These are phyloP conservation scores for Phaeosphaeria sp. DNA, from an alignment of 2,329 filamentous ascomycete genomes.

Conservation along the genomic window DNA sequence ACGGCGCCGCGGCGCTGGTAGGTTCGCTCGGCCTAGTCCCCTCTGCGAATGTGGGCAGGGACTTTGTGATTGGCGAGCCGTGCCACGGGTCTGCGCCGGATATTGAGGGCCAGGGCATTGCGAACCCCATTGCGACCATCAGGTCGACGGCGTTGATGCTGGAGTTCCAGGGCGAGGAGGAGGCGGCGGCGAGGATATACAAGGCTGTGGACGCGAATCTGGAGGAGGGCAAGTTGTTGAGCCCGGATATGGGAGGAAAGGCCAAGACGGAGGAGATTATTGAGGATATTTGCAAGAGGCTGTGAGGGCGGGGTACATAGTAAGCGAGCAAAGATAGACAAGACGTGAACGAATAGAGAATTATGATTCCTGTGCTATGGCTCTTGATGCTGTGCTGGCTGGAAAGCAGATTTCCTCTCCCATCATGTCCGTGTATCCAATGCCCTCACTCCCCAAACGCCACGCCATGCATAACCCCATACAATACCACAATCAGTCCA, in stretches of 20 bases:
- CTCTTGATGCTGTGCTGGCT: background rate
- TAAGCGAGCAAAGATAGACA: background rate
- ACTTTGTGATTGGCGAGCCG: constrained; percentile 95
- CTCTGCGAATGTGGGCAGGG: constrained; percentile 91
- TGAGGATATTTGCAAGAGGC: constrained; percentile 80
- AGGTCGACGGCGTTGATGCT: constrained; percentile 93
- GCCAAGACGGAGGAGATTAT: constrained; percentile 87
- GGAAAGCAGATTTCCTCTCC: background rate
- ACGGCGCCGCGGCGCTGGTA: constrained; percentile 92
- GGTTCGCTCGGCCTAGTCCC: constrained; percentile 92
- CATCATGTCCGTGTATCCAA: background rate
- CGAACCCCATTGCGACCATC: constrained; percentile 95
- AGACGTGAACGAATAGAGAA: background rate
- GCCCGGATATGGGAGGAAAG: constrained; percentile 87
- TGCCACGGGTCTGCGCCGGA: constrained; percentile 97
- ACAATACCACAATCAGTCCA: constrained; percentile 16
- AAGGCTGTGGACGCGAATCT: constrained; percentile 89
- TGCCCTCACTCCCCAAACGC: background rate
- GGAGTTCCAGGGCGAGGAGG: constrained; percentile 88
- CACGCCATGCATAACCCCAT: background rate
- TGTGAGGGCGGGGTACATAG: constrained; percentile 60
- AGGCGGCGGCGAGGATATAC: constrained; percentile 88
- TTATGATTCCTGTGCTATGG: background rate
- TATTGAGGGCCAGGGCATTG: constrained; percentile 89
- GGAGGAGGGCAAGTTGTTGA: constrained; percentile 80